Base-by-base conservation (phyloP, 257 asterid genomes). In the Capsicum baccatum region DNA sequence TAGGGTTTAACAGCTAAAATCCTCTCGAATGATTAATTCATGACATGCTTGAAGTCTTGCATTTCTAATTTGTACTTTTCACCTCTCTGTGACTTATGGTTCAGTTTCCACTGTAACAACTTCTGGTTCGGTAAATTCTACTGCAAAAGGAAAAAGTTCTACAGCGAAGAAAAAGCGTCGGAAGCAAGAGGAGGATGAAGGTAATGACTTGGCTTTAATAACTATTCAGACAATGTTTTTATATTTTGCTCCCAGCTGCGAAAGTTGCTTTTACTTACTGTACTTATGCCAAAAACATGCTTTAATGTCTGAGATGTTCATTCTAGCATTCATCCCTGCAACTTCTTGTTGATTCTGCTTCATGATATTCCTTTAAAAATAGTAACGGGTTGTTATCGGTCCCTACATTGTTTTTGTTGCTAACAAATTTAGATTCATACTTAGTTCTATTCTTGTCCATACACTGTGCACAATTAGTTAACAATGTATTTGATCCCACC, bases 111-210 rank as follows among this genome's bases (percentile, higher is more conserved):
- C 60, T 66, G 44, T 66, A 37, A 67, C 82, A 84, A 21, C 26
- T 80, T 63, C 66, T 57, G 82, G 55, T 59, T 85, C 79, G 15
- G 47, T 33, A 19, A 68, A 58, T 19, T 78, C 88, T 85, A 82
- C 81, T 83, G 68, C 89, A 59, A 76, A 16, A 21, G 60, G 74
- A 59, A 52, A 74, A 52, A 54, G 33, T 70, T 78, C 95, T 85
- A 82, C 90, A 26, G 89, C 94, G 2, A 92, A 93, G 89, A 95
- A 85, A 79, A 95, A 94, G 91, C 88, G 83, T 81, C 91, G 44
- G 88, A 95, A 93, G 87, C 89, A 88, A 86, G 96, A 86, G 87
- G 90, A 85, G 84, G 94, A 87, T 88, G 93, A 93, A 92, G 98
- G 99, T 95, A 67, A 64, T 84, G 16, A 47, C 81, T 83, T 69